These are phyloP conservation scores for Colletotrichum sp. DNA, from an alignment of 2,329 filamentous ascomycete species.

Conservation along the genomic window DNA sequence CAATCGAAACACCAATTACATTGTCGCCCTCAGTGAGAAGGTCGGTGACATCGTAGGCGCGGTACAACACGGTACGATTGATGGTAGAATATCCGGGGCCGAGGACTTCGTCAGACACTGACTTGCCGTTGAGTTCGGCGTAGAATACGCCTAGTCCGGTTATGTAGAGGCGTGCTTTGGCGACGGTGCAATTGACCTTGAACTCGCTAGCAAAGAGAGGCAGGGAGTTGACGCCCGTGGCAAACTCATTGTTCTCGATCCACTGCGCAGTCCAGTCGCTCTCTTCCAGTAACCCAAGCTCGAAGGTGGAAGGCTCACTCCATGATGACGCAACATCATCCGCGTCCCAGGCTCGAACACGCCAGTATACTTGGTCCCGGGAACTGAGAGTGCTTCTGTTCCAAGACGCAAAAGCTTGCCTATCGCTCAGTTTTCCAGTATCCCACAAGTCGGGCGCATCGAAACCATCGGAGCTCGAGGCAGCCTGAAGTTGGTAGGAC, in stretches of 20 bases:
- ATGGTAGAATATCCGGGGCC: not conserved
- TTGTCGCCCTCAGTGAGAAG: slow-evolving; percentile 6
- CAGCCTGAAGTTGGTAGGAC: not conserved
- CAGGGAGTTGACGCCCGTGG: not conserved
- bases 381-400: not conserved
- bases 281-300: not conserved
- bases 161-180: slow-evolving; percentile 8
- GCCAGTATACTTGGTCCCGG: slow-evolving; percentile 6
- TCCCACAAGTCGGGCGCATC: slow-evolving; percentile 1
- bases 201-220: slow-evolving; percentile 11
- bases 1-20: slow-evolving; percentile 10
- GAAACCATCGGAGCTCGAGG: not conserved
- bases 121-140: not conserved
- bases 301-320: not conserved
- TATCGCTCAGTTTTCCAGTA: not conserved
- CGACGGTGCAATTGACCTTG: not conserved
- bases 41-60: slow-evolving; percentile 10
- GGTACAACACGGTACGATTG: slow-evolving; percentile 19
- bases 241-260: slow-evolving; percentile 5
- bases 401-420: not conserved
- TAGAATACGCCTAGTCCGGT: slow-evolving; percentile 15
- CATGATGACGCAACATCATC: not conserved
- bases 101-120: slow-evolving; percentile 4
- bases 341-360: slow-evolving; percentile 11
- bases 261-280: slow-evolving; percentile 15